A percentile compares a stretch with the other conserved stretches of the same genome.
Conservation (phyloP, 192 early-diverging fungal genomes). For the Piromyces sp. region DNA sequence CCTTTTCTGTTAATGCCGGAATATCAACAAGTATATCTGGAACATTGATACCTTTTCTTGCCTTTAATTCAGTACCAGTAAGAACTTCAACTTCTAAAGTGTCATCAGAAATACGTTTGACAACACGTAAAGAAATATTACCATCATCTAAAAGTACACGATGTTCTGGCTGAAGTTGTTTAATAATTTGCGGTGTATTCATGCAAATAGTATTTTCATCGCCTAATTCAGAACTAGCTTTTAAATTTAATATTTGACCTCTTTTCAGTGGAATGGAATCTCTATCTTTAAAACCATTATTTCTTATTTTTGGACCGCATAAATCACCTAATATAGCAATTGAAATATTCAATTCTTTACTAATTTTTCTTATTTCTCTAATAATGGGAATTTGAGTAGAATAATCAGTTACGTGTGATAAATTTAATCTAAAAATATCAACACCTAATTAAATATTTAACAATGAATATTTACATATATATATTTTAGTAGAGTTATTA, state of each 20-base stretch:
- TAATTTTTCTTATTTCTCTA: slow-evolving; percentile 19
- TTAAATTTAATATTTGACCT: slow-evolving; percentile 5
- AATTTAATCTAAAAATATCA: slow-evolving; percentile 35
- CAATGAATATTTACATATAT: too few relatives aligned
- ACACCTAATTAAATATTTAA: slow-evolving; percentile 12
- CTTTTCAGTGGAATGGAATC: slow-evolving; percentile 15
- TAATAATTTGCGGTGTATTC: slow-evolving; percentile 20
- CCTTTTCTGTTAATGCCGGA: slow-evolving; percentile 35
- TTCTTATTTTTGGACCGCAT: slow-evolving; percentile 33
- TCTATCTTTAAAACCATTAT: slow-evolving; percentile 20
- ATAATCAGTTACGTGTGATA: slow-evolving; percentile 25
- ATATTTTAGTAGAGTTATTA: too few relatives aligned
- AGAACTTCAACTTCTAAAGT: slow-evolving; percentile 24
- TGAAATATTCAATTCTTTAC: slow-evolving; percentile 14
- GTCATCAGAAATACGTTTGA: slow-evolving; percentile 14
- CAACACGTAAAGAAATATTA: slow-evolving; percentile 15
- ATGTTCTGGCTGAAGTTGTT: slow-evolving; percentile 21
- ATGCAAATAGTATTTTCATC: slow-evolving; percentile 7
- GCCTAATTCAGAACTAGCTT: slow-evolving; percentile 1
- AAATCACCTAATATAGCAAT: slow-evolving; percentile 31
- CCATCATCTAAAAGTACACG: slow-evolving; percentile 36
- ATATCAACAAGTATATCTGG: slow-evolving; percentile 25
- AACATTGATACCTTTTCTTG: slow-evolving; percentile 37
- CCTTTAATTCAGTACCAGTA: slow-evolving; percentile 23
- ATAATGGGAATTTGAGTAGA: slow-evolving; percentile 22